phyloP scores from a whole-genome alignment of 257 asterid genomes.

The Solanum paucissectum region DNA sequence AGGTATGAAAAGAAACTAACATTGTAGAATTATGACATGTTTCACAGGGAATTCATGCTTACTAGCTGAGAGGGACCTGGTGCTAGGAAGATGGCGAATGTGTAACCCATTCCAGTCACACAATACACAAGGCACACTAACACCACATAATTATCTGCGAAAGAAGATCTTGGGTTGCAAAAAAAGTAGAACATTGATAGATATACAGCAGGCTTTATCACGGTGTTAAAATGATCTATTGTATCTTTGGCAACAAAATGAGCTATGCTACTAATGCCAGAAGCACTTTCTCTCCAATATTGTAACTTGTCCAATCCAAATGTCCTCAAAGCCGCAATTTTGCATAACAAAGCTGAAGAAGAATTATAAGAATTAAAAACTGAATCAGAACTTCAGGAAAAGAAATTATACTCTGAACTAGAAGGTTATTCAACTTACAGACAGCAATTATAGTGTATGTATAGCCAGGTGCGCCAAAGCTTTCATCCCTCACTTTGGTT shows the following conservation, averaged over 20 bases:
- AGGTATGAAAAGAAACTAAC: background rate
- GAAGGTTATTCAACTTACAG: slow-evolving; percentile 40
- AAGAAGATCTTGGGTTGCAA: slow-evolving; percentile 79
- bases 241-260: slow-evolving; percentile 88
- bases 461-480: slow-evolving; percentile 81
- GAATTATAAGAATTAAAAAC: background rate
- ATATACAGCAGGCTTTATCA: slow-evolving; percentile 84
- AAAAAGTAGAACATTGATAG: slow-evolving; percentile 93
- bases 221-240: slow-evolving; percentile 63
- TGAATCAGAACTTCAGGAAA: background rate
- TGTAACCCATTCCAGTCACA: slow-evolving; percentile 85
- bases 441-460: slow-evolving; percentile 78
- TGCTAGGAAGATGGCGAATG: slow-evolving; percentile 73
- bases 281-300: slow-evolving; percentile 86
- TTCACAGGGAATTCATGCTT: slow-evolving; percentile 4
- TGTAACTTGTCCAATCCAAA: slow-evolving; percentile 85
- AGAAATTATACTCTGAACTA: background rate
- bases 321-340: slow-evolving; percentile 83
- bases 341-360: slow-evolving; percentile 82
- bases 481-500: slow-evolving; percentile 57
- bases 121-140: slow-evolving; percentile 90
- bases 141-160: slow-evolving; percentile 53
- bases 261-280: slow-evolving; percentile 91
- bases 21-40: background rate
- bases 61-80: slow-evolving; percentile 98